Evolutionary conservation across 768 basidiomycete genomes (phyloP).

Genomic region (Boletales sp.): DNA sequence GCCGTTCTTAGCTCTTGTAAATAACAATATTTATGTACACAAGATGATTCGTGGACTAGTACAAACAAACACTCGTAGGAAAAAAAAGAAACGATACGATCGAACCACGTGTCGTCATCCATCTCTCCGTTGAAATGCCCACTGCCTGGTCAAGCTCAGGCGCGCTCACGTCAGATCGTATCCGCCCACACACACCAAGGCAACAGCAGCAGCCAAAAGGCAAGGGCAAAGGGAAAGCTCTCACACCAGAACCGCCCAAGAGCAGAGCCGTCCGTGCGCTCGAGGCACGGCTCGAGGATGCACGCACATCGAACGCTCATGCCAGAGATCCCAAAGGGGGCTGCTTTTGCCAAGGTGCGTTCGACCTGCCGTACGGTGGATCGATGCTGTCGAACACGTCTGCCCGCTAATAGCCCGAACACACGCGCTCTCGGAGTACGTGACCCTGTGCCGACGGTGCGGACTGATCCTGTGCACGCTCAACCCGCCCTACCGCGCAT

Average conservation of each 20-base stretch:
- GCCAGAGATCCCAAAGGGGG: conserved; percentile 58
- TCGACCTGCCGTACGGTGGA: neutral
- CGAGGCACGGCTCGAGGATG: conserved; percentile 43
- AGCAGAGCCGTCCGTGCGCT: conserved; percentile 48
- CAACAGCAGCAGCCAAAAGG: conserved; percentile 8
- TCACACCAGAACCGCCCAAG: conserved; percentile 36
- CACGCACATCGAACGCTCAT: conserved; percentile 32
- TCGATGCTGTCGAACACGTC: neutral
- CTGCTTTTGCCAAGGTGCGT: conserved; percentile 66
- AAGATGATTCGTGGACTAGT: too few relatives aligned
- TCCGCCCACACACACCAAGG: conserved; percentile 29
- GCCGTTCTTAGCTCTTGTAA: too few relatives aligned
- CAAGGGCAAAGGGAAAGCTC: conserved; percentile 41
- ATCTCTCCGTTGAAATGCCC: conserved; percentile 3
- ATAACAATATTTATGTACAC: too few relatives aligned
- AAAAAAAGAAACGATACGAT: too few relatives aligned
- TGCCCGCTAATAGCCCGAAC: conserved; percentile 44
- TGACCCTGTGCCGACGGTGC: conserved; percentile 52
- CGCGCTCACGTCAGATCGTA: conserved; percentile 55
- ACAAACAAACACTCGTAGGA: too few relatives aligned
- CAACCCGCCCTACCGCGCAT: conserved; percentile 51
- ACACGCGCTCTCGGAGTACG: conserved; percentile 56
- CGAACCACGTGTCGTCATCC: too few relatives aligned
- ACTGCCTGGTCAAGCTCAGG: conserved; percentile 31
- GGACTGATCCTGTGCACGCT: conserved; percentile 61